phyloP scores from a whole-genome alignment of 2,329 filamentous ascomycete species.

The Penicillium digitatum region DNA sequence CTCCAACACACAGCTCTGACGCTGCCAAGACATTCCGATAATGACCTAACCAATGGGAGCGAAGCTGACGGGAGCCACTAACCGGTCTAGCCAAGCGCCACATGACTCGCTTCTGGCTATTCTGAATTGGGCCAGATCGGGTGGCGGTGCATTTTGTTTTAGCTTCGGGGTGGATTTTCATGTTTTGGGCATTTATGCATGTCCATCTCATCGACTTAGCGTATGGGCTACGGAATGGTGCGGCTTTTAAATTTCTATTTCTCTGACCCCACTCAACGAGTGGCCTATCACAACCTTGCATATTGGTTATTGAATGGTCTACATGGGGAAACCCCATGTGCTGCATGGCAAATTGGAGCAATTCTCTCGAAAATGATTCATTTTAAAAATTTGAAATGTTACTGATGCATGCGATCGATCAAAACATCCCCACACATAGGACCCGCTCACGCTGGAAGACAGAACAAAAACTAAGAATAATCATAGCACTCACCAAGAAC shows the following conservation, averaged over 20 bases:
- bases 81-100: constrained; percentile 17
- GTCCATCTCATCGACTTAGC: no score
- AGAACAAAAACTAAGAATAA: neutral
- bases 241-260: neutral
- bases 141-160: constrained; percentile 5
- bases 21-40: constrained; percentile 16
- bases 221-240: neutral
- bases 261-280: neutral
- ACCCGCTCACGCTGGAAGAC: neutral
- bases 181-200: neutral
- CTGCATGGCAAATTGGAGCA: neutral
- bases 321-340: neutral
- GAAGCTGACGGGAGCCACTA: neutral
- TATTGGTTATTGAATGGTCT: neutral
- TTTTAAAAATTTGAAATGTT: neutral
- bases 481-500: neutral
- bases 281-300: neutral
- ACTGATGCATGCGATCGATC: neutral
- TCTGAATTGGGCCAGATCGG: neutral
- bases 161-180: neutral
- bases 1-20: constrained; percentile 14
- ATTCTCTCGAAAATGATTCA: no score
- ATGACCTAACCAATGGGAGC: neutral
- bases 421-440: neutral
- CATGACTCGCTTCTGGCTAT: constrained; percentile 2